Evolutionary conservation across 352 stramenopile species (phyloP).

Genomic region (Phytophthora citrophthora): DNA sequence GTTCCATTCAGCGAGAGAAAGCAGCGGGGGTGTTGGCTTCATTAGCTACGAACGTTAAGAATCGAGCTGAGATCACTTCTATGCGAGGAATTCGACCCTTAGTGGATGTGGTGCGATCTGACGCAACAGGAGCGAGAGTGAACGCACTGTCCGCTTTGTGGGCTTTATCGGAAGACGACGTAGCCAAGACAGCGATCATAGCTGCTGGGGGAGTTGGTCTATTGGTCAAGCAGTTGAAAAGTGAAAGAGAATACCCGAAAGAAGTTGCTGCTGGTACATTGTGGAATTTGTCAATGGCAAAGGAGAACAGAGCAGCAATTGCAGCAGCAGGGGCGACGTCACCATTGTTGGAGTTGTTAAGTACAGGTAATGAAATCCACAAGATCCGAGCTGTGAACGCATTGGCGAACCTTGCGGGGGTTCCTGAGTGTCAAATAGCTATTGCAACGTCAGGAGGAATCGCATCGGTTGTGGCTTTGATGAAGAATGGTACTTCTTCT

Average conservation of each 20-base stretch:
- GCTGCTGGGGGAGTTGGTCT: conserved; percentile 1
- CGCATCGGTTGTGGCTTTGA: conserved; percentile 1
- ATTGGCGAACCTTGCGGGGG: conserved; percentile 1
- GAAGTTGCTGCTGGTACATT: conserved; percentile 6
- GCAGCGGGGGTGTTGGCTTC: conserved; percentile 18
- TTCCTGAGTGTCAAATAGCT: not conserved
- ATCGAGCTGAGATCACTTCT: conserved; percentile 1
- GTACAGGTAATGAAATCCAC: not conserved
- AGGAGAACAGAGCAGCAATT: conserved; percentile 13
- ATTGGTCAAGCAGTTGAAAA: conserved; percentile 4
- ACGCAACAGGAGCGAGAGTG: not conserved
- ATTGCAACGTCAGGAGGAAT: conserved; percentile 12
- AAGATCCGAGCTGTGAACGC: conserved; percentile 4
- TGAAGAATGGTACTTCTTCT: not conserved
- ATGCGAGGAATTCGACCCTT: conserved; percentile 1
- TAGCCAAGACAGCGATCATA: not conserved
- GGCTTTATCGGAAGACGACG: conserved; percentile 7
- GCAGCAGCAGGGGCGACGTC: conserved; percentile 3
- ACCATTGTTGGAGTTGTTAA: not conserved
- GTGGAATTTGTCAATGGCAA: conserved; percentile 17
- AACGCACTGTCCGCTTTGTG: conserved; percentile 14
- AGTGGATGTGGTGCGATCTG: conserved; percentile 5
- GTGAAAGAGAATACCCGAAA: conserved; percentile 8
- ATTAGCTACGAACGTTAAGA: conserved; percentile 13
- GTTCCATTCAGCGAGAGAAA: conserved; percentile 14